A percentile compares a stretch with the other conserved stretches of the same genome.
phyloP scores from a whole-genome alignment of 2,329 filamentous ascomycete genomes.

The Paramyrothecium roridum region DNA sequence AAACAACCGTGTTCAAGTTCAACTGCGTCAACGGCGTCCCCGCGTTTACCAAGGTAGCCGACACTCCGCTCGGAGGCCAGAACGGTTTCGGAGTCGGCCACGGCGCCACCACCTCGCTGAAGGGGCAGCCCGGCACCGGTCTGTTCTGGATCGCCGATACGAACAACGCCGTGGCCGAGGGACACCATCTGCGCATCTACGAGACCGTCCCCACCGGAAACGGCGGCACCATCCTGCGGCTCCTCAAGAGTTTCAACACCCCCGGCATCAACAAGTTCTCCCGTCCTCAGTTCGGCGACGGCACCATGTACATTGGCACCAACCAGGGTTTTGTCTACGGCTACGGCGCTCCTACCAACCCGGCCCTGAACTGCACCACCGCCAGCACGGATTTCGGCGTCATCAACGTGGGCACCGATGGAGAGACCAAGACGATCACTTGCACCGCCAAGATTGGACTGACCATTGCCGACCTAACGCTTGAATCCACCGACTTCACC shows the following conservation, averaged over 20 bases:
- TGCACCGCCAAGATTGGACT: constrained; percentile 1
- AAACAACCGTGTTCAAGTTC: constrained; percentile 2
- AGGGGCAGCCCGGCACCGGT: constrained; percentile 1
- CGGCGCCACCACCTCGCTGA: constrained; percentile 2
- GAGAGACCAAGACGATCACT: not conserved
- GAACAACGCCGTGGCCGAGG: not conserved
- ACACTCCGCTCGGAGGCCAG: not conserved
- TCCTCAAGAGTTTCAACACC: not conserved
- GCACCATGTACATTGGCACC: not conserved
- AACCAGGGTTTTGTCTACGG: not conserved
- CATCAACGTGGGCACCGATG: not conserved
- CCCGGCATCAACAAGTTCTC: constrained; percentile 2
- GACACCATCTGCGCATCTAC: not conserved
- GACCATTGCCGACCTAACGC: not conserved
- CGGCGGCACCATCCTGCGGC: not conserved
- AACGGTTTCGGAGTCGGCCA: constrained; percentile 2
- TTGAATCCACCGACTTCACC: constrained; percentile 1
- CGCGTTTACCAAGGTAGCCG: constrained; percentile 1
- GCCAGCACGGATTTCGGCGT: not conserved
- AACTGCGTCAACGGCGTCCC: constrained; percentile 3
- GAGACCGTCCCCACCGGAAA: not conserved
- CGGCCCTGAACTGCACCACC: constrained; percentile 1
- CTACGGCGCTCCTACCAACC: constrained; percentile 1
- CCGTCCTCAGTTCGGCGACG: constrained; percentile 1
- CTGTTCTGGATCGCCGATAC: constrained; percentile 1